phyloP scores from a whole-genome alignment of 352 stramenopile genomes.

The Peronospora belbahrii region DNA sequence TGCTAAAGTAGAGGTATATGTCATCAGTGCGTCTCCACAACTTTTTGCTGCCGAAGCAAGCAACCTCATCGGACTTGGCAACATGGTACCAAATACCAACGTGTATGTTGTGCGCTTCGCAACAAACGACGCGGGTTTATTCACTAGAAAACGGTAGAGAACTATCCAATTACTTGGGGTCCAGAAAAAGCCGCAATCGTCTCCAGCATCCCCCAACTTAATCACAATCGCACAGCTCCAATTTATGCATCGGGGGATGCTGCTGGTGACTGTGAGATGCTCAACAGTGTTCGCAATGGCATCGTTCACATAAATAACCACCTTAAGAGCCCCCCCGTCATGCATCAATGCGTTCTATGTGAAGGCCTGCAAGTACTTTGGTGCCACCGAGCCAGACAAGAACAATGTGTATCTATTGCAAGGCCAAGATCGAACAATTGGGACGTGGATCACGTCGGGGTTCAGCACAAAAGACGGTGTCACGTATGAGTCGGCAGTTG shows the following conservation, averaged over 20 bases:
- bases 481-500: constrained; percentile 24
- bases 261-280: constrained; percentile 54
- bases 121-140: constrained; percentile 27
- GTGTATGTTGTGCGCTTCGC: constrained; percentile 54
- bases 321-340: constrained; percentile 30
- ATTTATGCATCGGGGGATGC: constrained; percentile 53
- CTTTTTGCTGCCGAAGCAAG: constrained; percentile 43
- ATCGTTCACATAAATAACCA: constrained; percentile 62
- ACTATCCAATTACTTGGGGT: constrained; percentile 66
- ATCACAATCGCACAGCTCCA: constrained; percentile 37
- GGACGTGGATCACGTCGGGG: constrained; percentile 59
- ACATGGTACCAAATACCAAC: constrained; percentile 43
- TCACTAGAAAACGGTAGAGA: constrained; percentile 32
- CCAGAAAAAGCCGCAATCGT: constrained; percentile 46
- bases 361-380: constrained; percentile 48
- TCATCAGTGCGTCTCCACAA: constrained; percentile 59
- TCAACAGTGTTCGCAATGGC: constrained; percentile 46
- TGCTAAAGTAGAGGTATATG: constrained; percentile 37
- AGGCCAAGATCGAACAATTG: constrained; percentile 51
- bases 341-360: constrained; percentile 64
- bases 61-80: constrained; percentile 36
- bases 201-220: constrained; percentile 34
- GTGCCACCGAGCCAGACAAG: constrained; percentile 24
- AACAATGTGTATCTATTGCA: constrained; percentile 54
- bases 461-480: constrained; percentile 52